Base-by-base conservation (phyloP, 2,329 filamentous ascomycete species). In the Paramyrothecium sp. region DNA sequence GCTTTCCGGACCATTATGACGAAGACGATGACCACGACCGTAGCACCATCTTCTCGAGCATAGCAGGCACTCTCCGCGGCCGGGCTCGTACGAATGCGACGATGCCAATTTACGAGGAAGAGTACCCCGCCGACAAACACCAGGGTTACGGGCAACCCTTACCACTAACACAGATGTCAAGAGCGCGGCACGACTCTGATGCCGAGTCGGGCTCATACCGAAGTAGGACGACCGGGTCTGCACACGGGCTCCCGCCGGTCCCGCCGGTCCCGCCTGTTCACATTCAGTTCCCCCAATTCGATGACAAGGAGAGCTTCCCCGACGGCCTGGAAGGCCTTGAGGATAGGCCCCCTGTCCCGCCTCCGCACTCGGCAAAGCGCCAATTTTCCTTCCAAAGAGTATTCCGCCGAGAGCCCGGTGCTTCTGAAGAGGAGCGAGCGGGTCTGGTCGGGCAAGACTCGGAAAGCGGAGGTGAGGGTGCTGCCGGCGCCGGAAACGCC, bases 371-470 rank as follows among this genome's bases (percentile, higher is more conserved):
- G 30, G 85, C 89, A 12, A 84, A 79, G 62, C 84, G 94, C 59
- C 91, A 97, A 69, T 99, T 98, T 75, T 96, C 91, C 19, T 98
- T 98, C 79, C 89, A 93, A 62, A 92, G 90, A 63, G 86, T 97
- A 54, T 95, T 97, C 73, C 65, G 69, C 55, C 71, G 70, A 38
- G 68, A 67, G 20, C 61, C 67, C 34, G 79, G 78, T 49, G 84
- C 84, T 2, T 93, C 90, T 0, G 92, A 96, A 70, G 92, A 97
- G 74, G 92, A 96, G 73, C 80, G 85, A 19, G 73, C 94, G 7
- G 92, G 92, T 0, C 82, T 97, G 4, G 92, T 96, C n/a, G 38
- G 38, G 13, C 89, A 89, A 64, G 89, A 90, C 20, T 46, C 51
- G 44, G 61, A 63, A 20, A 59, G 48, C n/a, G 38, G 38, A 4